Evolutionary conservation across 495 filamentous ascomycete species (phyloP).

Genomic region (Penicillium psychrofluorescens): DNA sequence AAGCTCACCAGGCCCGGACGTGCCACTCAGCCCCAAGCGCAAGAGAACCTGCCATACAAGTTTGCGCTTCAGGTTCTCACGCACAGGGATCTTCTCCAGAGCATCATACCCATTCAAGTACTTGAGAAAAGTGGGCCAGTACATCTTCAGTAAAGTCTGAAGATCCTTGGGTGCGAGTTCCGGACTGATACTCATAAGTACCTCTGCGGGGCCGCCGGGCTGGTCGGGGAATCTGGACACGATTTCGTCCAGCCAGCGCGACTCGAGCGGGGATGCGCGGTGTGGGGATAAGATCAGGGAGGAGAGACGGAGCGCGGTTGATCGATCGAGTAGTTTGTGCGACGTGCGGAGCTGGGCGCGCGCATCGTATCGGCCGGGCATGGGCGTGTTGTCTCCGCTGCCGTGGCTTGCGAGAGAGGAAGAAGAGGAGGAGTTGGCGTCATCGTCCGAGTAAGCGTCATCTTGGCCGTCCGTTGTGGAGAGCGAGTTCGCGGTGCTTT

Average conservation of each 20-base stretch:
- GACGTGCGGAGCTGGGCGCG: slow-evolving; percentile 24
- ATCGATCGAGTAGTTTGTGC: slow-evolving; percentile 32
- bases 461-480: slow-evolving; percentile 10
- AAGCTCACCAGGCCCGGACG: slow-evolving; percentile 21
- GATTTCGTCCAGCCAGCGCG: slow-evolving; percentile 67
- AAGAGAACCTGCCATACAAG: slow-evolving; percentile 60
- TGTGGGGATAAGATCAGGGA: slow-evolving; percentile 47
- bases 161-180: slow-evolving; percentile 29
- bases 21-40: slow-evolving; percentile 30
- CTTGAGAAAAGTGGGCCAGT: slow-evolving; percentile 53
- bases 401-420: slow-evolving; percentile 35
- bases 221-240: slow-evolving; percentile 45
- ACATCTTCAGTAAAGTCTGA: slow-evolving; percentile 43
- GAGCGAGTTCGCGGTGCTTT: slow-evolving; percentile 12
- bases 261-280: slow-evolving; percentile 53
- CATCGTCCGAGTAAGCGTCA: slow-evolving; percentile 14
- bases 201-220: slow-evolving; percentile 10
- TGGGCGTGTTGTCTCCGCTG: slow-evolving; percentile 33
- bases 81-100: slow-evolving; percentile 75
- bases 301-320: slow-evolving; percentile 28
- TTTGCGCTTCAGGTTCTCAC: slow-evolving; percentile 80
- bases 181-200: slow-evolving; percentile 3
- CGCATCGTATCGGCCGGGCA: slow-evolving; percentile 21
- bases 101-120: slow-evolving; percentile 87
- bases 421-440: slow-evolving; percentile 30